Base-by-base conservation (phyloP, 2,329 filamentous ascomycete genomes). In the Coleophoma eucalyptorum region DNA sequence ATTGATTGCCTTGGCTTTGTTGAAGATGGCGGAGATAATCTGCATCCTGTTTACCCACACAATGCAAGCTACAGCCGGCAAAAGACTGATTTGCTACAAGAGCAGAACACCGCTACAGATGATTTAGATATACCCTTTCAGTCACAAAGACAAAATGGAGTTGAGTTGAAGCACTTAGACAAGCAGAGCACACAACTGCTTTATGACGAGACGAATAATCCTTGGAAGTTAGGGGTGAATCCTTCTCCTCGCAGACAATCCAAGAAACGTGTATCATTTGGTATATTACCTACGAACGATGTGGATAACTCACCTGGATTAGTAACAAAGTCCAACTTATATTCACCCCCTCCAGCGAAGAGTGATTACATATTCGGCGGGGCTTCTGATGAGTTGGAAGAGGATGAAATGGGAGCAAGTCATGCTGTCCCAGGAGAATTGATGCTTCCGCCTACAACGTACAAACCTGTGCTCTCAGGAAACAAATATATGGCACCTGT, bases 241-340 rank as follows among this genome's bases (percentile, higher is more conserved):
- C 56, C 48, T 33, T 13, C 43, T 32, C 21, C 47, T 37, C 42
- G 54, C 2, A 44, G 8, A 18, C 60, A 53, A 43, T 37, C 47
- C 13, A 56, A 53, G 15, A 65, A 65, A 52, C 48, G 58, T 11
- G 64, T 66, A 5, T 66, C 62, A 15, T 66, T 66, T 50, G 55
- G 54, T n/a, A 18, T 51, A 20, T 41, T 54, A n/a, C 38, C 48
- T 11, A 31, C 49, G 5, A 43, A 52, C 20, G 38, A 53, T 20
- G 47, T 47, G 19, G n/a, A 15, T 3, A 12, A 18, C 5, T 20
- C 21, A n/a, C 48, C 50, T 4, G 50, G 50, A 37, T 35, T 33
- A n/a, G 20, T 34, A n/a, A 34, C 48, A 8, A 20, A 34, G 16
- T 26, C 26, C 6, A 26, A 7, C 26, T 5, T 26, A 8, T 8